Conservation (phyloP, 164 flowering plant genomes). For the Litsea cubeba region DNA sequence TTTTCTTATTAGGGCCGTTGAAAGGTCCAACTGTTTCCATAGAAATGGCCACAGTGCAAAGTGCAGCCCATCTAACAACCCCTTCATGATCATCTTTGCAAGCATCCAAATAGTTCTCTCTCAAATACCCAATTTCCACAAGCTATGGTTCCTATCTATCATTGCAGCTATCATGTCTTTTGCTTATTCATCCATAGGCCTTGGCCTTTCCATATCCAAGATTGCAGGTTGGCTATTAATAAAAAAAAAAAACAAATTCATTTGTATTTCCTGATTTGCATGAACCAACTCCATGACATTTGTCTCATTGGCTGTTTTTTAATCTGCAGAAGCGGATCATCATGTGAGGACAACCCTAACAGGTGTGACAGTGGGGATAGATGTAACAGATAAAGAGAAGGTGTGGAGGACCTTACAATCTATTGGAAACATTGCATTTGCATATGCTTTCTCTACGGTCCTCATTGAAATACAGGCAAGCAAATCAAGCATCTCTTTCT, state of each 20-base stretch:
- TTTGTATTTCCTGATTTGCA: neutral
- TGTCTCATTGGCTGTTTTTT: neutral
- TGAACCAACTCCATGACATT: neutral
- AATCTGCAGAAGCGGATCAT: slow-evolving; percentile 25
- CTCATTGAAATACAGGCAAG: slow-evolving; percentile 87
- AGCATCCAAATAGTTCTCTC: slow-evolving; percentile 35
- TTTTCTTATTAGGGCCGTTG: slow-evolving; percentile 38
- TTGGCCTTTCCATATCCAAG: slow-evolving; percentile 50
- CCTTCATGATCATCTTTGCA: slow-evolving; percentile 43
- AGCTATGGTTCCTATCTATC: slow-evolving; percentile 53
- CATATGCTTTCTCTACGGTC: slow-evolving; percentile 79
- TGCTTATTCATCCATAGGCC: slow-evolving; percentile 53
- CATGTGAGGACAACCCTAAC: slow-evolving; percentile 54
- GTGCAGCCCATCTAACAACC: slow-evolving; percentile 34
- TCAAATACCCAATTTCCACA: slow-evolving; percentile 61
- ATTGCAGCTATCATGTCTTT: slow-evolving; percentile 74
- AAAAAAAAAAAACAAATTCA: neutral
- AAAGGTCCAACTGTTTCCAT: slow-evolving; percentile 50
- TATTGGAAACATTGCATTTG: slow-evolving; percentile 90
- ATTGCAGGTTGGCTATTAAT: slow-evolving; percentile 29
- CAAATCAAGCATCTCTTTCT: neutral
- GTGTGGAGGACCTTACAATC: slow-evolving; percentile 81
- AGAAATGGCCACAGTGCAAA: slow-evolving; percentile 30
- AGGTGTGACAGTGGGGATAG: slow-evolving; percentile 64
- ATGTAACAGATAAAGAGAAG: slow-evolving; percentile 64